Evolutionary conservation across 371 early-diverging fungal species (phyloP).

Genomic region (Dichotomocladium elegans): DNA sequence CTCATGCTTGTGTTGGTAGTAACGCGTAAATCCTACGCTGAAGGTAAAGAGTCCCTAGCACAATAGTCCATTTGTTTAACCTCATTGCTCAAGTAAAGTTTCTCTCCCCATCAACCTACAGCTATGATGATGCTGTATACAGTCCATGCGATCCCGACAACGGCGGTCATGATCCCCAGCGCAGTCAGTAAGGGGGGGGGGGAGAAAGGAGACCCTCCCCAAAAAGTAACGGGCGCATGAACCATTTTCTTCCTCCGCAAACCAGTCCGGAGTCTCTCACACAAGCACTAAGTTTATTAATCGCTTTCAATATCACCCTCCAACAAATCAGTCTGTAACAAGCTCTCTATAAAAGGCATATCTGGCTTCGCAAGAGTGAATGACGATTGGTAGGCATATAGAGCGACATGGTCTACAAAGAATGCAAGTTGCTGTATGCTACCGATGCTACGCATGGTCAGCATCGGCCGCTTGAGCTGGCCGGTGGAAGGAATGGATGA

Average conservation of each 20-base stretch:
- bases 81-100: neutral
- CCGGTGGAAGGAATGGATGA: slow-evolving; percentile 28
- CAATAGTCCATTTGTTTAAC: neutral
- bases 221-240: no score
- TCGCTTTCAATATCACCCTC: slow-evolving; percentile 43
- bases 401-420: slow-evolving; percentile 71
- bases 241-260: no score
- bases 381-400: slow-evolving; percentile 71
- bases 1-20: slow-evolving; percentile 56
- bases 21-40: slow-evolving; percentile 48
- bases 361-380: slow-evolving; percentile 71
- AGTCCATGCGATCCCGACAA: slow-evolving; percentile 15
- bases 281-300: no score
- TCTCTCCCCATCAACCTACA: neutral
- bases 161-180: slow-evolving; percentile 6
- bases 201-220: neutral
- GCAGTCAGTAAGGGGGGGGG: neutral
- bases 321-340: slow-evolving; percentile 71
- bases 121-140: slow-evolving; percentile 13
- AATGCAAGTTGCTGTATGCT: slow-evolving; percentile 68
- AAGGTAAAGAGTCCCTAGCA: slow-evolving; percentile 44
- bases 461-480: slow-evolving; percentile 65
- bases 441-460: slow-evolving; percentile 66
- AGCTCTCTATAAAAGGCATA: slow-evolving; percentile 66
- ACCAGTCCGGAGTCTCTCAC: no score